Evolutionary conservation across 495 filamentous ascomycete species (phyloP).

Genomic region (Penicillium soppii): DNA sequence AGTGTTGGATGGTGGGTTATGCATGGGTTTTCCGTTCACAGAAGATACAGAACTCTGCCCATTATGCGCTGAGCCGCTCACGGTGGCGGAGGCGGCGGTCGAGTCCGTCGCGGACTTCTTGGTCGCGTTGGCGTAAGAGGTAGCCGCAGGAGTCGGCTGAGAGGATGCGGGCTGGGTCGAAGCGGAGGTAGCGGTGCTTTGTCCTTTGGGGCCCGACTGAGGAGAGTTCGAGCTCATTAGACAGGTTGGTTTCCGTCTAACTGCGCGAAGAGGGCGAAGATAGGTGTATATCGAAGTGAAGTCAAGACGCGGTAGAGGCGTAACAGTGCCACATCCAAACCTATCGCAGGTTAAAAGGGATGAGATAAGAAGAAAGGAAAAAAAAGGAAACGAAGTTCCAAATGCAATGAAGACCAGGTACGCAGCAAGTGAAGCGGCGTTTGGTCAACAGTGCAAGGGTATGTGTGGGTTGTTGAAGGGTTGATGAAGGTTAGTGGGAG

Average conservation of each 20-base stretch:
- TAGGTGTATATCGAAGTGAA: conserved; percentile 23
- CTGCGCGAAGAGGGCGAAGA: conserved; percentile 28
- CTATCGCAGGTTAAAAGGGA: conserved; percentile 24
- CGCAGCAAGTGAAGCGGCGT: conserved; percentile 27
- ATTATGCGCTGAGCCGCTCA: conserved; percentile 75
- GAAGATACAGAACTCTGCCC: conserved; percentile 74
- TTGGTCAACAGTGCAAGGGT: conserved; percentile 16
- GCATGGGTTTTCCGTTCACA: conserved; percentile 81
- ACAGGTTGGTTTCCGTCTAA: conserved; percentile 37
- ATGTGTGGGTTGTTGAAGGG: conserved; percentile 4
- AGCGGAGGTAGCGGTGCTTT: conserved; percentile 46
- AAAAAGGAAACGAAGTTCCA: conserved; percentile 12
- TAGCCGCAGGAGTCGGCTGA: conserved; percentile 54
- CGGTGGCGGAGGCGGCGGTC: conserved; percentile 59
- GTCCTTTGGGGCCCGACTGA: conserved; percentile 51
- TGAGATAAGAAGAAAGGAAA: conserved; percentile 24
- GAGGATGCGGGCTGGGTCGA: conserved; percentile 47
- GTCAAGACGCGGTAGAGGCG: conserved; percentile 33
- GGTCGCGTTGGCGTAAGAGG: conserved; percentile 70
- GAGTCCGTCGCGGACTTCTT: conserved; percentile 82
- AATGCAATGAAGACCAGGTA: conserved; percentile 23
- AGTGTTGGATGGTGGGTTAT: conserved; percentile 33
- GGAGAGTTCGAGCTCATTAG: conserved; percentile 53
- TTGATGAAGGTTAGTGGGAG: conserved; percentile 6
- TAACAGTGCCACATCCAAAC: conserved; percentile 35